Evolutionary conservation across 805 yeast species (phyloP).

Genomic region (Barnettozyma sp.): DNA sequence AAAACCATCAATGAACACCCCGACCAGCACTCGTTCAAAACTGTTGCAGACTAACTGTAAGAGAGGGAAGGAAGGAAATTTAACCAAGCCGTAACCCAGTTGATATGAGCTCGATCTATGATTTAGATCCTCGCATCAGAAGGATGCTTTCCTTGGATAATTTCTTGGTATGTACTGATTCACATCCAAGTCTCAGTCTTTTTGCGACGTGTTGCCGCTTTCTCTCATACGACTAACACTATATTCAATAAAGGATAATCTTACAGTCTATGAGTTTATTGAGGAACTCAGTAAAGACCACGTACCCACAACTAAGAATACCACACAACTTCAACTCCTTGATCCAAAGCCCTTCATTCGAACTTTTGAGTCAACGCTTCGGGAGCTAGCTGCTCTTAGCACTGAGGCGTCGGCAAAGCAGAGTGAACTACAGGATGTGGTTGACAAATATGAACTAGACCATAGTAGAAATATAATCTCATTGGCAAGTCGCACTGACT

Average conservation of each 20-base stretch:
- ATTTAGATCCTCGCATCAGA: conserved; percentile 57
- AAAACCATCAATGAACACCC: neutral
- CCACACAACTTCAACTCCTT: conserved; percentile 24
- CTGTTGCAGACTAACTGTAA: too few relatives aligned
- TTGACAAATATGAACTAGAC: conserved; percentile 51
- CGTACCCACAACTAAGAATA: conserved; percentile 32
- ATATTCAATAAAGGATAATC: conserved; percentile 47
- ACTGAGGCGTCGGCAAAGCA: conserved; percentile 49
- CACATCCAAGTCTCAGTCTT: neutral
- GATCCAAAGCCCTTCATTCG: conserved; percentile 95
- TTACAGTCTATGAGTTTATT: conserved; percentile 72
- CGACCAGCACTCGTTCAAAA: too few relatives aligned
- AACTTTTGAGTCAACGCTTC: conserved; percentile 80
- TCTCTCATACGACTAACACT: too few relatives aligned
- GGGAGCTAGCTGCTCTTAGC: conserved; percentile 57
- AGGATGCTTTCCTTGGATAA: conserved; percentile 50
- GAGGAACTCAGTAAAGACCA: conserved; percentile 73
- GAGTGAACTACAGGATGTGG: conserved; percentile 46
- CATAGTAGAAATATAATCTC: conserved; percentile 63
- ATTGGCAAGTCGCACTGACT: conserved; percentile 41
- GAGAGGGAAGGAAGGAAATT: too few relatives aligned
- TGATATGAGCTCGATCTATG: conserved; percentile 46
- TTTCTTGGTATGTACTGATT: conserved; percentile 34
- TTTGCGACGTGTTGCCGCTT: neutral
- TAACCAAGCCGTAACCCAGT: too few relatives aligned